phyloP scores from a whole-genome alignment of 179 eudicot species.

The Heliamphora pulchella region DNA sequence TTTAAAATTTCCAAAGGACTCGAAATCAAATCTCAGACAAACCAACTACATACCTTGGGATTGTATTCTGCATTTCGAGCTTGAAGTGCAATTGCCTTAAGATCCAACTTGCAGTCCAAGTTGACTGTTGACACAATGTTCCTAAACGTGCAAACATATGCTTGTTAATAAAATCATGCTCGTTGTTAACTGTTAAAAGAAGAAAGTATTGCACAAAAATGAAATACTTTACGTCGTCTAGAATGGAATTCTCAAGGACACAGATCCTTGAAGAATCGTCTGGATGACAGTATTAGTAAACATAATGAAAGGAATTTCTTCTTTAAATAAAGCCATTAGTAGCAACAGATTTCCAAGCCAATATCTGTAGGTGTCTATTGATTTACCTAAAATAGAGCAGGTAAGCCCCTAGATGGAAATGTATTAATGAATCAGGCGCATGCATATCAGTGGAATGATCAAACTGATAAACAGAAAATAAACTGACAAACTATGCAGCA shows the following conservation, averaged over 20 bases:
- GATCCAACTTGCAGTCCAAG: slow-evolving; percentile 83
- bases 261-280: neutral
- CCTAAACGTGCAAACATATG: slow-evolving; percentile 26
- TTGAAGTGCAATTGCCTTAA: slow-evolving; percentile 83
- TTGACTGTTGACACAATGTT: slow-evolving; percentile 90
- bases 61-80: slow-evolving; percentile 95
- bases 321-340: neutral
- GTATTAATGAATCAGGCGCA: neutral
- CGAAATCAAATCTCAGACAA: neutral
- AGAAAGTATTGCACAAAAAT: neutral
- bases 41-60: slow-evolving; percentile 49
- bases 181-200: neutral
- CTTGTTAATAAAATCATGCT: neutral
- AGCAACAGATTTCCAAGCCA: neutral
- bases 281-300: too few species aligned
- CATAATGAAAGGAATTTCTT: neutral
- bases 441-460: neutral
- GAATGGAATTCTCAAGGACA: neutral
- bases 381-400: neutral
- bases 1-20: neutral
- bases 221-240: neutral
- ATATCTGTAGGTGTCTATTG: neutral
- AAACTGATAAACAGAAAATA: neutral
- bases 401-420: neutral
- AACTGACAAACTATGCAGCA: neutral